phyloP scores from a whole-genome alignment of 305 asterid species.

The Salvia sclarea region DNA sequence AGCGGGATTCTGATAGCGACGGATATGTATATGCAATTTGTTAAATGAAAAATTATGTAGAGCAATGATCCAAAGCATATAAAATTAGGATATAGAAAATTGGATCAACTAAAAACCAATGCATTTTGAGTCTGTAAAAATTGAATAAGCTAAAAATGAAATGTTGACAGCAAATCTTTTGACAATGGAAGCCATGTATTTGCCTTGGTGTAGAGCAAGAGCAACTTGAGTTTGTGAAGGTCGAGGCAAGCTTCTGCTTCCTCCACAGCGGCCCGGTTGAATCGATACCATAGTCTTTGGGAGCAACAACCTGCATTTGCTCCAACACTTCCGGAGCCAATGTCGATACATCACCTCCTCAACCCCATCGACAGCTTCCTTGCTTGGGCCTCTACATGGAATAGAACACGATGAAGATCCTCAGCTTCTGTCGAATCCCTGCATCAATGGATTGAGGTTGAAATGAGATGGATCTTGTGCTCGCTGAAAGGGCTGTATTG shows the following conservation, averaged over 20 bases:
- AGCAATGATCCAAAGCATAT: no score
- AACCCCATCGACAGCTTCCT: constrained; percentile 56
- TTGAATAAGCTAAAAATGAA: no score
- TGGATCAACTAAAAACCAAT: no score
- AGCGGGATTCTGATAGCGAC: no score
- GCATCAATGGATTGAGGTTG: constrained; percentile 17
- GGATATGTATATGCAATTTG: no score
- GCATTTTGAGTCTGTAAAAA: no score
- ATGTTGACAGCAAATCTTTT: constrained; percentile 44
- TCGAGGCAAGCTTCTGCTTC: constrained; percentile 62
- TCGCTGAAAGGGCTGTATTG: constrained; percentile 24
- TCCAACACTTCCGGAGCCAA: constrained; percentile 41
- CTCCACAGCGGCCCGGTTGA: constrained; percentile 58
- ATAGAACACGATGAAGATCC: constrained; percentile 57
- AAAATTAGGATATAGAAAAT: no score
- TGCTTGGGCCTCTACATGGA: constrained; percentile 60
- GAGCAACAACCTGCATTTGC: constrained; percentile 51
- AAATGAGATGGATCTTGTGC: constrained; percentile 35
- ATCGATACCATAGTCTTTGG: no score
- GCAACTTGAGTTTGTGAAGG: constrained; percentile 55
- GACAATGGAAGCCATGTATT: constrained; percentile 63
- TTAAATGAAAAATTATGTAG: no score
- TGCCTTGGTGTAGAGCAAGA: constrained; percentile 73
- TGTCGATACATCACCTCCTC: constrained; percentile 52
- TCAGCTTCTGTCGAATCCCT: constrained; percentile 37